Evolutionary conservation across 2,329 filamentous ascomycete genomes (phyloP).

Genomic region (Verticillium klebahnii): DNA sequence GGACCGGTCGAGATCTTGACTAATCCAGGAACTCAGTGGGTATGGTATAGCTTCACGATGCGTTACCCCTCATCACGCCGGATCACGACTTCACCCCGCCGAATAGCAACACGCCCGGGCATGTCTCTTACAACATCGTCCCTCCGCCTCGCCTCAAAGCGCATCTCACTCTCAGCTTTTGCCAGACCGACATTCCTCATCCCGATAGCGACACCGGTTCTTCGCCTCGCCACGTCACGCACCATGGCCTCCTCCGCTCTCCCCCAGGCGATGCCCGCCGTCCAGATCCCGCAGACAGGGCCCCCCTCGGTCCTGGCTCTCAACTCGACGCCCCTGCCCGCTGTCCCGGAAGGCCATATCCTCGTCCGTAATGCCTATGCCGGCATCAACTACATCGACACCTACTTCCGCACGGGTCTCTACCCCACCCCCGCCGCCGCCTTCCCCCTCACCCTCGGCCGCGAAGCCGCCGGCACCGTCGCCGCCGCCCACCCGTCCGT

Average conservation of each 20-base stretch:
- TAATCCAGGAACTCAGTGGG: background rate
- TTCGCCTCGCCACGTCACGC: background rate
- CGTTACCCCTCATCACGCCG: background rate
- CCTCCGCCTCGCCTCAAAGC: background rate
- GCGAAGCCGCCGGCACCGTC: slow-evolving; percentile 72
- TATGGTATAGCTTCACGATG: background rate
- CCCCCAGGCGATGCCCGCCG: slow-evolving; percentile 60
- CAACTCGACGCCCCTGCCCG: slow-evolving; percentile 67
- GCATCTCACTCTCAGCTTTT: background rate
- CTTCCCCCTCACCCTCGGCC: slow-evolving; percentile 72
- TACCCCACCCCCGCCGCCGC: slow-evolving; percentile 55
- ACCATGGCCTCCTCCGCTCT: background rate
- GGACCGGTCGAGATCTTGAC: background rate
- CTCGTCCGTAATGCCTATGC: slow-evolving; percentile 76
- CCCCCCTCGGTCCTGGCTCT: slow-evolving; percentile 68
- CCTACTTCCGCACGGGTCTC: slow-evolving; percentile 80
- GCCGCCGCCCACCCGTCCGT: slow-evolving; percentile 53
- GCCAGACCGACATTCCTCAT: background rate
- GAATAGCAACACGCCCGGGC: background rate
- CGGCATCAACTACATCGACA: slow-evolving; percentile 89
- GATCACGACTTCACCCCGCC: background rate
- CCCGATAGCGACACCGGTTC: background rate
- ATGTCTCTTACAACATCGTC: background rate
- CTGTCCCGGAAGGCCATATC: slow-evolving; percentile 63
- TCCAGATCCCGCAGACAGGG: slow-evolving; percentile 68